These are phyloP conservation scores for Vitis rotundifolia DNA, from an alignment of 164 flowering plant species.

Conservation along the genomic window DNA sequence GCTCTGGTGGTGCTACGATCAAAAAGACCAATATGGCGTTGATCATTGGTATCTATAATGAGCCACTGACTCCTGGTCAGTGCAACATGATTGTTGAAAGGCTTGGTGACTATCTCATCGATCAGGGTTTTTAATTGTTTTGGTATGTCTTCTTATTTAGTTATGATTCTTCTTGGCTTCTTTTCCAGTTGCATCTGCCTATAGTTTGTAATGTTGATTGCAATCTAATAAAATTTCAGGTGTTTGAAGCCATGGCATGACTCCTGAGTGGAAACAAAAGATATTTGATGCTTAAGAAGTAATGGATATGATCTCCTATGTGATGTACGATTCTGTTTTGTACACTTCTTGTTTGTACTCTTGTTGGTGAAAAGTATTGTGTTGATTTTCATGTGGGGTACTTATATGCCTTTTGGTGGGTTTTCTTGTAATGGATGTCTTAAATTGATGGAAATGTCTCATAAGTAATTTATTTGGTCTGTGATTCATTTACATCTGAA, in stretches of 20 bases:
- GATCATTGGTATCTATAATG: slow-evolving; percentile 60
- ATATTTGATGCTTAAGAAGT: slow-evolving; percentile 20
- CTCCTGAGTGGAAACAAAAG: slow-evolving; percentile 3
- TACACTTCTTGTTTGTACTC: slow-evolving; percentile 10
- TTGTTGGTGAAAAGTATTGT: slow-evolving; percentile 14
- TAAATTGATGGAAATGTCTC: slow-evolving; percentile 3
- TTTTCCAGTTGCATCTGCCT: slow-evolving; percentile 9
- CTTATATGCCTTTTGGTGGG: slow-evolving; percentile 2
- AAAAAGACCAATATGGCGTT: slow-evolving; percentile 55
- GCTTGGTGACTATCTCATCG: slow-evolving; percentile 69
- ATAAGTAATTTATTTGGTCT: neutral
- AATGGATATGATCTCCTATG: slow-evolving; percentile 17
- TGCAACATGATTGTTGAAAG: slow-evolving; percentile 72
- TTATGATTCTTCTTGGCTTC: slow-evolving; percentile 8
- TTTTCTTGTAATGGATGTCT: slow-evolving; percentile 7
- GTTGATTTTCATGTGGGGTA: slow-evolving; percentile 20
- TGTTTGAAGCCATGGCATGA: slow-evolving; percentile 7
- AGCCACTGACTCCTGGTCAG: slow-evolving; percentile 63
- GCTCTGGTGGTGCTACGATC: slow-evolving; percentile 54
- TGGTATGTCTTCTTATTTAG: neutral
- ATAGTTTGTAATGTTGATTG: slow-evolving; percentile 6
- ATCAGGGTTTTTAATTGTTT: slow-evolving; percentile 44
- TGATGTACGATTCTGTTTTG: neutral
- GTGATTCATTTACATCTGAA: no score
- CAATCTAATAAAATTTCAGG: slow-evolving; percentile 10